Evolutionary conservation across 2,329 filamentous ascomycete species (phyloP), one percentile per base, ranked within the genome.

Genomic region (Orbilia javanica): DNA sequence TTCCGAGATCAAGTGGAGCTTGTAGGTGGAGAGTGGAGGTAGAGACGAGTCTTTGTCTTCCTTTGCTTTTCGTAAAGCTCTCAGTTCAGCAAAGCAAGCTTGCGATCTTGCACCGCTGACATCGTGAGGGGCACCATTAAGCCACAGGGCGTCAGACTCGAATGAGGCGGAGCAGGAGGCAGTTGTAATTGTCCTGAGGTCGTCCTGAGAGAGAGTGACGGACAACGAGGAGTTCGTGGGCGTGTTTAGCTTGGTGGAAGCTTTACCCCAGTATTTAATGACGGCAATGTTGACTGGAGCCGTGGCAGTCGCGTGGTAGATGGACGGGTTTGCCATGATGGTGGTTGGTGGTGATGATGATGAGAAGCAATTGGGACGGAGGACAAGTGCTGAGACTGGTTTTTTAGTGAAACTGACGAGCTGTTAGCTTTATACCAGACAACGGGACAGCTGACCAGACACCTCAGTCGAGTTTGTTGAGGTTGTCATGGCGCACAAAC

Each of bases 211-310:
- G 82, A 99, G 92, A 70, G 96, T 99, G 74, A 99, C 95, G 80
- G 93, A 97, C 83, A 99, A 90, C 80, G 96, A 99, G 80, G 93
- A 97, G 87, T 99, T 99, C 84, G 96, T 98, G 39, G 96, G 96
- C 71, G 98, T 92, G 86, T 99, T 99, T 82, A 98, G 90, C 84
- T 92, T 93, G 65, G 93, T 86, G 85, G 98, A 94, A 79, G 96
- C 93, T 87, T 99, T 99, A 82, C 96, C 96, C 96, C 96, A 99
- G 82, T 86, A 96, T 92, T 98, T 98, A 86, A 98, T 96, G 73
- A 98, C 94, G 81, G 95, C 95, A 84, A 98, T 98, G 87, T 98
- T 98, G 83, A 98, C 95, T 13, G 95, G 96, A 46, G 96, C 96
- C 80, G 94, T 98, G 76, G 96, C 97, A 87, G 93, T 97, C 81